These are phyloP conservation scores for Magnaporthales sp. DNA, from an alignment of 2,329 filamentous ascomycete genomes.

Conservation along the genomic window DNA sequence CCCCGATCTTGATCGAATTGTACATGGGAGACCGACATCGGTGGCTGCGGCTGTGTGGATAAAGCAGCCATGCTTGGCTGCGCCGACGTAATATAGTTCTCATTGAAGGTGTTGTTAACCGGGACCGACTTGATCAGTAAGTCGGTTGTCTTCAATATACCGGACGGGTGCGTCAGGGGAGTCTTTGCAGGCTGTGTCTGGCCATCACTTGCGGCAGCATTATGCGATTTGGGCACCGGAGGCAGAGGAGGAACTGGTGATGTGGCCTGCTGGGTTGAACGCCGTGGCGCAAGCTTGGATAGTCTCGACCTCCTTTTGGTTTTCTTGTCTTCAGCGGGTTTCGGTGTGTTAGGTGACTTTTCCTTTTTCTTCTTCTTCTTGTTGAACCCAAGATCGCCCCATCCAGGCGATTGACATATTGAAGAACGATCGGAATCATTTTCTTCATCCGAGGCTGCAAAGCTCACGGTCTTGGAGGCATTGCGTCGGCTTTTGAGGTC, in stretches of 20 bases:
- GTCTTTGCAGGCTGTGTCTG: not conserved
- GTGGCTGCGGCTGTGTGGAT: not conserved
- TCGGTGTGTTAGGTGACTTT: conserved; percentile 11
- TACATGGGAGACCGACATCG: not conserved
- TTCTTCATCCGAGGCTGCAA: conserved; percentile 23
- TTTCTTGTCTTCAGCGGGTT: conserved; percentile 23
- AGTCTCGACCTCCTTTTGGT: conserved; percentile 27
- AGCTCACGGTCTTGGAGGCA: conserved; percentile 28
- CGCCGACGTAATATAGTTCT: not conserved
- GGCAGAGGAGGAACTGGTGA: conserved; percentile 2
- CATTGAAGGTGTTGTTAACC: not conserved
- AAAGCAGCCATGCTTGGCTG: not conserved
- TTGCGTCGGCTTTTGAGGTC: conserved; percentile 6
- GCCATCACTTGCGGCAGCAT: not conserved
- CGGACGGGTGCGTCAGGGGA: not conserved
- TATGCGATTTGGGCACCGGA: not conserved
- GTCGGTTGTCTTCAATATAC: conserved; percentile 5
- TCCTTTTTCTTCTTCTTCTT: conserved; percentile 37
- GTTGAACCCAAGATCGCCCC: conserved; percentile 47
- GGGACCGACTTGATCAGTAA: not conserved
- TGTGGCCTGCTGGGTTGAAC: not conserved
- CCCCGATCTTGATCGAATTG: not conserved
- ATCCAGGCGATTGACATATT: conserved; percentile 54
- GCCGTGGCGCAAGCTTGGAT: not conserved
- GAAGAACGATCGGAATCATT: conserved; percentile 34